Conservation (phyloP, 495 filamentous ascomycete genomes). For the Elaphomyces granulatus region DNA sequence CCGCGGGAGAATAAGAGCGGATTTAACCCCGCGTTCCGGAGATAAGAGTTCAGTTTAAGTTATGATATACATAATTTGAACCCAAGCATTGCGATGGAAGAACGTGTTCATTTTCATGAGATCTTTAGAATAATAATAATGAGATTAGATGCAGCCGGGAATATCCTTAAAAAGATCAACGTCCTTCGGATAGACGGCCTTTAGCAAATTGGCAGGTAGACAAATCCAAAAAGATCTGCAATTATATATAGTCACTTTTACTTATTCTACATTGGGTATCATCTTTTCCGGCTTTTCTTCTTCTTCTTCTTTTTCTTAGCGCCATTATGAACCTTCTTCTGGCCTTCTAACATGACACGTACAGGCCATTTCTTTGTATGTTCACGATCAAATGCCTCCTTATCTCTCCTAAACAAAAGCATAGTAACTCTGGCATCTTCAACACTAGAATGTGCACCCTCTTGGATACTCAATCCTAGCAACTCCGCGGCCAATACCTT, state of each 20-base stretch:
- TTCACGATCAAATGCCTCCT: conserved; percentile 69
- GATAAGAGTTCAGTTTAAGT: too few species aligned
- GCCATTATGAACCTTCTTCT: conserved; percentile 23
- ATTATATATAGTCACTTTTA: background rate
- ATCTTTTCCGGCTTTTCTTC: conserved; percentile 36
- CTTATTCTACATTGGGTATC: conserved; percentile 8
- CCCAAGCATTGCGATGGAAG: too few species aligned
- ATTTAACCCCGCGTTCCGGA: too few species aligned
- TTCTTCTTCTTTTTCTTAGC: conserved; percentile 40
- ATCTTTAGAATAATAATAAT: too few species aligned
- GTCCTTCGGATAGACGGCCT: too few species aligned
- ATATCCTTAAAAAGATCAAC: too few species aligned
- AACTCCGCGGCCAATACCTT: conserved; percentile 62
- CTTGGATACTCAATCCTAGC: conserved; percentile 71
- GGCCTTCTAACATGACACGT: conserved; percentile 24
- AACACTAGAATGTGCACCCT: conserved; percentile 56
- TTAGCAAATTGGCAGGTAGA: too few species aligned
- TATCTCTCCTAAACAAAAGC: conserved; percentile 68
- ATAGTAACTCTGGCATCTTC: conserved; percentile 87
- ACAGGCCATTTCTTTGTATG: conserved; percentile 49
- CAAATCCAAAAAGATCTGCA: too few species aligned
- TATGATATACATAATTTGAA: too few species aligned
- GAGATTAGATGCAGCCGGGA: too few species aligned
- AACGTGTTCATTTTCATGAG: too few species aligned
- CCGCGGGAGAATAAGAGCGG: too few species aligned